A percentile compares a stretch with the other conserved stretches of the same genome.
Conservation (phyloP, 257 asterid species). For the Echites panduratus region DNA sequence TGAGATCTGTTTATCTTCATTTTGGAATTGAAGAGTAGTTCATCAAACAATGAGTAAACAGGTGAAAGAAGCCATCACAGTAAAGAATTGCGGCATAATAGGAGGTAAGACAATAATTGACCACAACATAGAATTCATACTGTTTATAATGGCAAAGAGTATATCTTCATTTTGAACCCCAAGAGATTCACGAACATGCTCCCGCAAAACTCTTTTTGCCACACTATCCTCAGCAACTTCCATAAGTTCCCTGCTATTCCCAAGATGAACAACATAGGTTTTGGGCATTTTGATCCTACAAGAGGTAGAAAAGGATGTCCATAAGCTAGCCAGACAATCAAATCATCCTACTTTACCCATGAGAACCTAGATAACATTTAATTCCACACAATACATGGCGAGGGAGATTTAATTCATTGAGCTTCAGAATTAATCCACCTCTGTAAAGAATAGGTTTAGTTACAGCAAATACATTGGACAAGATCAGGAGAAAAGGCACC, state of each 20-base stretch:
- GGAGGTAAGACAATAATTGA: neutral
- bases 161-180: slow-evolving; percentile 81
- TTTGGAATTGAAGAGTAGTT: neutral
- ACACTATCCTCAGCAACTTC: slow-evolving; percentile 80
- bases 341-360: neutral
- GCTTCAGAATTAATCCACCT: neutral
- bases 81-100: neutral
- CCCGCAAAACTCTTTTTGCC: slow-evolving; percentile 81
- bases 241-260: slow-evolving; percentile 91
- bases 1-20: neutral
- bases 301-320: neutral
- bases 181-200: slow-evolving; percentile 88
- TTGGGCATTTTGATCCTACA: slow-evolving; percentile 89
- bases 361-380: neutral
- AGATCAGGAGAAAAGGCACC: neutral
- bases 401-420: neutral
- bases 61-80: neutral
- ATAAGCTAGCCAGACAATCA: neutral
- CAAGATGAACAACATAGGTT: slow-evolving; percentile 94
- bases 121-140: slow-evolving; percentile 35
- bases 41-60: neutral
- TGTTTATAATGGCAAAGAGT: slow-evolving; percentile 78
- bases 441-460: neutral
- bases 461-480: neutral
- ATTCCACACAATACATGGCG: neutral